Conservation (phyloP, 2,329 filamentous ascomycete genomes). For the Tolypocladium capitatum region DNA sequence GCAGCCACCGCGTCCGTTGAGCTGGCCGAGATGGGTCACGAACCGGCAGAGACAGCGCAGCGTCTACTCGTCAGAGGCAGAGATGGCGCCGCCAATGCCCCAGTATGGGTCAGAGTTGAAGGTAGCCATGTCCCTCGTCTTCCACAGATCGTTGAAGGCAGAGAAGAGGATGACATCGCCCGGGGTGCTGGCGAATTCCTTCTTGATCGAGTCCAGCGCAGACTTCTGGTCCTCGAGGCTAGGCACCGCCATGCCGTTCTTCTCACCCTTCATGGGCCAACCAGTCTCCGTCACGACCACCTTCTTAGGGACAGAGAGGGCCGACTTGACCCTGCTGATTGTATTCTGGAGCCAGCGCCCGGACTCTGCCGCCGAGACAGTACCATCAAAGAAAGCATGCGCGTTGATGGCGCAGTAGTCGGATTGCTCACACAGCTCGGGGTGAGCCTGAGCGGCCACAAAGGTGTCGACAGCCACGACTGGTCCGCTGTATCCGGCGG, state of each 20-base stretch:
- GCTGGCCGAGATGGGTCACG: no score
- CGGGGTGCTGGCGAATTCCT: conserved; percentile 36
- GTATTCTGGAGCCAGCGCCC: conserved; percentile 54
- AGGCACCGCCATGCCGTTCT: conserved; percentile 58
- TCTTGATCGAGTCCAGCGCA: conserved; percentile 53
- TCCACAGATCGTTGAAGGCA: conserved; percentile 72
- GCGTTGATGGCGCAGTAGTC: conserved; percentile 74
- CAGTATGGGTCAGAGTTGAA: conserved; percentile 66
- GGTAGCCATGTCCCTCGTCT: conserved; percentile 45
- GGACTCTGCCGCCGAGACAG: conserved; percentile 43
- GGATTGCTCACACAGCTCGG: conserved; percentile 55
- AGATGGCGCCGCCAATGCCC: conserved; percentile 41
- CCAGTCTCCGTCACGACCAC: conserved; percentile 72
- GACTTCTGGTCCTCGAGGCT: conserved; percentile 49
- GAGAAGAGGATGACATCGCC: conserved; percentile 58
- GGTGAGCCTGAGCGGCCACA: conserved; percentile 50
- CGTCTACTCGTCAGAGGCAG: conserved; percentile 7
- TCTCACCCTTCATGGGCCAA: conserved; percentile 59
- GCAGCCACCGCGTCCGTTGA: neutral
- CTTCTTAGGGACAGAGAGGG: conserved; percentile 36
- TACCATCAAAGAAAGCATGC: conserved; percentile 71
- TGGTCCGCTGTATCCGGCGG: conserved; percentile 54
- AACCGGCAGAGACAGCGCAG: neutral
- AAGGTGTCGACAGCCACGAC: conserved; percentile 76
- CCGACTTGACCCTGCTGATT: conserved; percentile 28